These are phyloP conservation scores for Gastrolobium bilobum DNA, from an alignment of 306 rosid species.

Conservation along the genomic window DNA sequence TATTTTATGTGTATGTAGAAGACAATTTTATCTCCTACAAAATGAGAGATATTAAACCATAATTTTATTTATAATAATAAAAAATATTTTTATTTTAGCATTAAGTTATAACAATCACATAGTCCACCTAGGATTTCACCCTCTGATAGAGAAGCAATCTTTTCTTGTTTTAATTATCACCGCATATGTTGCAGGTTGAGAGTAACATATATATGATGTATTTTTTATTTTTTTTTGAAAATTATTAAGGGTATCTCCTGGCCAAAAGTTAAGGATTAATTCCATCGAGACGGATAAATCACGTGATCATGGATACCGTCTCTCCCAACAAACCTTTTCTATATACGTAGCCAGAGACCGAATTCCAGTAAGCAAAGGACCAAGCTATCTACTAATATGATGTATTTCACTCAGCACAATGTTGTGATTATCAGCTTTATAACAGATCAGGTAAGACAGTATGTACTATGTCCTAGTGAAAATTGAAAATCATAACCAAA, in stretches of 20 bases:
- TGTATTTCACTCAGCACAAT: conserved; percentile 29
- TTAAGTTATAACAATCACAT: neutral
- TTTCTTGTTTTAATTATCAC: conserved; percentile 23
- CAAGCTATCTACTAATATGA: too few species aligned
- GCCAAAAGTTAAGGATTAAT: too few species aligned
- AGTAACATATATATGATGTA: neutral
- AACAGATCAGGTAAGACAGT: neutral
- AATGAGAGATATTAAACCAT: too few species aligned
- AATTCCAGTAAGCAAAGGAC: too few species aligned
- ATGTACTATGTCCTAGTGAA: neutral
- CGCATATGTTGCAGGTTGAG: conserved; percentile 27
- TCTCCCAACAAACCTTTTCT: too few species aligned
- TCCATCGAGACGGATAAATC: too few species aligned
- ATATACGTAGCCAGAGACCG: too few species aligned
- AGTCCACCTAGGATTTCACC: conserved; percentile 30
- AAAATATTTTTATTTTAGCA: conserved; percentile 23
- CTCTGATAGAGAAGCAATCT: conserved; percentile 1
- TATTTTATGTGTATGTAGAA: too few species aligned
- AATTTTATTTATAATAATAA: conserved; percentile 7
- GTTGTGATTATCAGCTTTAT: conserved; percentile 32
- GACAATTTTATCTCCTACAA: too few species aligned
- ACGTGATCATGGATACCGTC: too few species aligned
- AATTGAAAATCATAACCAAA: neutral
- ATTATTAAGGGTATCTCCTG: too few species aligned
- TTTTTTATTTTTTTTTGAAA: too few species aligned